Evolutionary conservation across 352 stramenopile species (phyloP).

Genomic region (Stramenopiles sp.): DNA sequence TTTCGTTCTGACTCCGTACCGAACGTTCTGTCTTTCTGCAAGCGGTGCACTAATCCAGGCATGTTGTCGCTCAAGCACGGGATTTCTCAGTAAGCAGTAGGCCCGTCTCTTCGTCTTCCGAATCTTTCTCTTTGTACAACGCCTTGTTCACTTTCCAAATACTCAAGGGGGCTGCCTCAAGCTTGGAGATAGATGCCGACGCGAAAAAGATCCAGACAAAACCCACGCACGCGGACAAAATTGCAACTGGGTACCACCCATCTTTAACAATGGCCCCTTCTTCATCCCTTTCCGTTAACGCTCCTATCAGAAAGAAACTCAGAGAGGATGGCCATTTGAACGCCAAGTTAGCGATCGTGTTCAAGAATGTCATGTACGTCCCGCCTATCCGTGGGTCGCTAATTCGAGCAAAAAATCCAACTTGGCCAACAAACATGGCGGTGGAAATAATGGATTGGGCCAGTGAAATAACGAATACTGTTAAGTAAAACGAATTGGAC

Average conservation of each 20-base stretch:
- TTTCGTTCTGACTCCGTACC: too few species aligned
- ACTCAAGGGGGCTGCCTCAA: too few species aligned
- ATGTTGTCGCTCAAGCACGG: too few species aligned
- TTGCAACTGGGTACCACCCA: not conserved
- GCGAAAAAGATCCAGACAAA: not conserved
- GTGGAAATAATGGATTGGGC: not conserved
- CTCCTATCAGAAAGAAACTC: slow-evolving; percentile 31
- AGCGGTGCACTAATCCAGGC: too few species aligned
- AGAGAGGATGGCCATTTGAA: slow-evolving; percentile 58
- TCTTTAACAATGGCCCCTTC: not conserved
- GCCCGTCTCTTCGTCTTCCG: too few species aligned
- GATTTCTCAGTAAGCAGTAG: too few species aligned
- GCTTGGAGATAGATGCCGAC: too few species aligned
- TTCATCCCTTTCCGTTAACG: not conserved
- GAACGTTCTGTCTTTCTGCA: too few species aligned
- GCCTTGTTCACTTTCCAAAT: too few species aligned
- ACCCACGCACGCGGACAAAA: not conserved
- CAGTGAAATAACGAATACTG: not conserved
- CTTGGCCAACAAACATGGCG: slow-evolving; percentile 52
- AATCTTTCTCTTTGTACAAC: too few species aligned
- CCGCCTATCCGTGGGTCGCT: slow-evolving; percentile 91
- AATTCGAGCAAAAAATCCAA: slow-evolving; percentile 93
- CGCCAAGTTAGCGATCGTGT: slow-evolving; percentile 93
- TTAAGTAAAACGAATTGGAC: not conserved
- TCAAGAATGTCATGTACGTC: slow-evolving; percentile 98